Evolutionary conservation across 2,329 filamentous ascomycete genomes (phyloP), one percentile per base, ranked within the genome.

Genomic region (Colletotrichum costaricense): DNA sequence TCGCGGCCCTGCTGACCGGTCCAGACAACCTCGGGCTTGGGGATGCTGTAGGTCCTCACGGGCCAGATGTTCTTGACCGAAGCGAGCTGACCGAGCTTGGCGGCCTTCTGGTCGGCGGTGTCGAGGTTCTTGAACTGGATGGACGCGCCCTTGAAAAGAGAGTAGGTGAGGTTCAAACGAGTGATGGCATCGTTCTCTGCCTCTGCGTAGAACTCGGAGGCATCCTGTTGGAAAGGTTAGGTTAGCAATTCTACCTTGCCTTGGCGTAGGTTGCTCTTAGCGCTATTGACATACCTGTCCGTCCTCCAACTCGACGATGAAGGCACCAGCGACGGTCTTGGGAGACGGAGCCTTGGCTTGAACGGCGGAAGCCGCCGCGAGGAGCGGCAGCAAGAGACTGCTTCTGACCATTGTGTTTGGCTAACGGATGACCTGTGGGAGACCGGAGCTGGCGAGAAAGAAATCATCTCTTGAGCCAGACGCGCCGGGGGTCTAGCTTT

Each of bases 131-230:
- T 81, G 78, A 90, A 85, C 76, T 88, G 84, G 72, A 90, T 85
- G 2, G 88, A 89, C 2, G 84, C 85, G 66, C 88, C 88, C 76
- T 86, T 88, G 83, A 90, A 90, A 22, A 90, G 81, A 75, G 84
- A 82, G 76, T 84, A 88, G 74, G 87, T 81, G 70, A 89, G 83
- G 68, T 85, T 84, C 83, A 87, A 84, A 66, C 86, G 86, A 60
- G 84, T 84, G 54, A 80, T 78, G 57, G 85, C 86, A 58, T 86
- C 81, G n/a, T 79, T 79, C 4, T 79, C 77, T 63, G 86, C 80
- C 52, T 80, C 80, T 66, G 76, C 77, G 70, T 82, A 81, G 75
- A 88, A 83, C 26, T 81, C 80, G n/a, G 81, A 77, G 8, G 81
- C 77, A 74, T 88, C 85, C 84, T 87, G 58, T n/a, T 28, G 30